Percentiles rank a stretch among this genome's conserved stretches.
Conservation (phyloP, 192 early-diverging fungal species). For the Podila minutissima region DNA sequence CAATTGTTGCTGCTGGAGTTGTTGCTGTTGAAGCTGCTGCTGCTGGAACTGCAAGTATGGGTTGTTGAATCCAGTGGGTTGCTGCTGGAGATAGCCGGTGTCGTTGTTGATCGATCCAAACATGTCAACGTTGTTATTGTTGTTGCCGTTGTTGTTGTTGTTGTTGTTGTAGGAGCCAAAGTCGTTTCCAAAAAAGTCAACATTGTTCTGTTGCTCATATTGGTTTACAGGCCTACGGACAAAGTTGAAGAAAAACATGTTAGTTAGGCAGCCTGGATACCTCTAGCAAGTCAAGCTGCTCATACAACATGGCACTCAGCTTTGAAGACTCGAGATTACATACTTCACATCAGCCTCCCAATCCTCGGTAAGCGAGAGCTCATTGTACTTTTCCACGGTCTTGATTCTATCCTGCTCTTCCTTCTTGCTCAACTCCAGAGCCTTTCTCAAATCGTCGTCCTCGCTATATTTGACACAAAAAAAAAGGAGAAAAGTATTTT, state of each 20-base stretch:
- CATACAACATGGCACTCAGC: no score
- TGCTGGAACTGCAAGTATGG: slow-evolving; percentile 48
- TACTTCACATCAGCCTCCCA: slow-evolving; percentile 48
- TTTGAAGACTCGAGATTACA: no score
- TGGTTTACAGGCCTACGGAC: slow-evolving; percentile 19
- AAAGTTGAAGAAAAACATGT: not conserved
- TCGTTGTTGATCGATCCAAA: slow-evolving; percentile 23
- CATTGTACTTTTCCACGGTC: slow-evolving; percentile 48
- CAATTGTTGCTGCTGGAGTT: slow-evolving; percentile 35
- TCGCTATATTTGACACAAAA: slow-evolving; percentile 14
- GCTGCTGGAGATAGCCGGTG: slow-evolving; percentile 19
- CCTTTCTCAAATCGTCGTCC: slow-evolving; percentile 55
- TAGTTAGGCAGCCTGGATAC: not conserved
- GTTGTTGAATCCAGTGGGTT: slow-evolving; percentile 40
- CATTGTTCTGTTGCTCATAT: slow-evolving; percentile 40
- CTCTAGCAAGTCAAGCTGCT: no score
- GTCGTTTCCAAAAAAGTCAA: slow-evolving; percentile 48
- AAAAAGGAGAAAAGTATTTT: not conserved
- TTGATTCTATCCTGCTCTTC: slow-evolving; percentile 52
- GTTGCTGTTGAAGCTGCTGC: slow-evolving; percentile 51
- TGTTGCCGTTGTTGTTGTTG: slow-evolving; percentile 48
- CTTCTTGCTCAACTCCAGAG: slow-evolving; percentile 54
- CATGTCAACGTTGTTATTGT: slow-evolving; percentile 37
- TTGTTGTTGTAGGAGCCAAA: slow-evolving; percentile 48
- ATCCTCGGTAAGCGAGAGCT: slow-evolving; percentile 46